These are phyloP conservation scores for Phytophthora vignae DNA, from an alignment of 352 stramenopile species.

Conservation along the genomic window DNA sequence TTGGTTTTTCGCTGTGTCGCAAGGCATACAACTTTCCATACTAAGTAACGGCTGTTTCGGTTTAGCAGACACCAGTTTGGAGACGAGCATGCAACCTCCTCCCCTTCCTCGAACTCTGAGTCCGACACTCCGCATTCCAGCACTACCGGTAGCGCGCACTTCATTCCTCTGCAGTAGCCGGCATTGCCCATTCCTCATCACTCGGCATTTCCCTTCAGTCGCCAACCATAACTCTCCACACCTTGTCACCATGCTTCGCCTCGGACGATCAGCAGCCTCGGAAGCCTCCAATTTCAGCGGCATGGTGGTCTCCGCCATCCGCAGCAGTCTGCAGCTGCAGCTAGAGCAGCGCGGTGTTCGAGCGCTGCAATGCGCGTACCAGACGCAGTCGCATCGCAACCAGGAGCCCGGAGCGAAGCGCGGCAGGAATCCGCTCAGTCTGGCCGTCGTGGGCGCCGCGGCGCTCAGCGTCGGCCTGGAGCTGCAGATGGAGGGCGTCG, in stretches of 20 bases:
- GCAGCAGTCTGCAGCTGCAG: conserved; percentile 26
- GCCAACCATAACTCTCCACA: conserved; percentile 8
- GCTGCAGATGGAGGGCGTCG: conserved; percentile 41
- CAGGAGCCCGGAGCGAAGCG: conserved; percentile 18
- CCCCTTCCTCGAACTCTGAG: conserved; percentile 18
- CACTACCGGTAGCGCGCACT: too few relatives aligned
- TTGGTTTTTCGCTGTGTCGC: conserved; percentile 13
- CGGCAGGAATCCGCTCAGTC: conserved; percentile 38
- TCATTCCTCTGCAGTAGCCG: background rate
- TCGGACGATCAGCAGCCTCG: conserved; percentile 32
- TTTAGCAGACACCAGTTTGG: conserved; percentile 7
- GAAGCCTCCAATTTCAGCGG: conserved; percentile 27
- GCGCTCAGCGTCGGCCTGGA: conserved; percentile 55
- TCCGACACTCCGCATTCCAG: conserved; percentile 1
- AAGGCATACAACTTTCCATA: conserved; percentile 27
- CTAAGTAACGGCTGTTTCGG: conserved; percentile 21
- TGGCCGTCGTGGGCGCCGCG: conserved; percentile 58
- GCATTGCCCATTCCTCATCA: conserved; percentile 2
- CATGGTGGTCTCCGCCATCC: conserved; percentile 19
- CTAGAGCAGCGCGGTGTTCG: conserved; percentile 23
- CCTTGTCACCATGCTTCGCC: conserved; percentile 35
- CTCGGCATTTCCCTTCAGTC: background rate
- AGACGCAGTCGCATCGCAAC: conserved; percentile 41
- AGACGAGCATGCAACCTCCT: conserved; percentile 31
- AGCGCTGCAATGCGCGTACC: conserved; percentile 39